phyloP scores from a whole-genome alignment of 768 basidiomycete genomes.

The Boletellus ananiceps region DNA sequence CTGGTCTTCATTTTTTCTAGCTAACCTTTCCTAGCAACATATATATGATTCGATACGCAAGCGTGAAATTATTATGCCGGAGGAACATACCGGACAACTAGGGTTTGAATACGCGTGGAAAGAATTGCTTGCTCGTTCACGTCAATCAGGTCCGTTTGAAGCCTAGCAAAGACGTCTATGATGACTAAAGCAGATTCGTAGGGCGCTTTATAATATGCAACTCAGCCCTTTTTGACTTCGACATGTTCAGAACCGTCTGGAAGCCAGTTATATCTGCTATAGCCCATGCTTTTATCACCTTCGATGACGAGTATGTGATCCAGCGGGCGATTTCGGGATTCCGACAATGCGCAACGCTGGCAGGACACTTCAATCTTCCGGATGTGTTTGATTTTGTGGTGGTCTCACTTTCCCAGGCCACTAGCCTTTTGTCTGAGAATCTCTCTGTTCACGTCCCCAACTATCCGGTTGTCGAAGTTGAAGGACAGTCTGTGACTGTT shows the following conservation, averaged over 20 bases:
- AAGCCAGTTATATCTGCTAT: slow-evolving; percentile 90
- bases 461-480: slow-evolving; percentile 86
- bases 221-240: slow-evolving; percentile 73
- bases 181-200: slow-evolving; percentile 44
- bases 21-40: slow-evolving; percentile 50
- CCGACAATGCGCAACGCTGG: slow-evolving; percentile 91
- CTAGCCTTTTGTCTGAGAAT: slow-evolving; percentile 74
- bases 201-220: slow-evolving; percentile 63
- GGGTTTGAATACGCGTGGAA: slow-evolving; percentile 99
- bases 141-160: slow-evolving; percentile 60
- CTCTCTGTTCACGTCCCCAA: slow-evolving; percentile 69
- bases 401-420: slow-evolving; percentile 86
- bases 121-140: slow-evolving; percentile 78
- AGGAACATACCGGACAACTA: slow-evolving; percentile 93
- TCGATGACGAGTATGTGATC: slow-evolving; percentile 95
- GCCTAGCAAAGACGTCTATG: slow-evolving; percentile 2
- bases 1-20: background rate
- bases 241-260: slow-evolving; percentile 96
- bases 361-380: slow-evolving; percentile 81
- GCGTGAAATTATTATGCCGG: slow-evolving; percentile 94
- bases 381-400: slow-evolving; percentile 98
- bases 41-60: slow-evolving; percentile 95
- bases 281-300: slow-evolving; percentile 91
- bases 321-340: slow-evolving; percentile 95
- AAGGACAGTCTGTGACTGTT: slow-evolving; percentile 84